Conservation (phyloP, 177 flowering plant species). For the Tripterygium wilfordii region DNA sequence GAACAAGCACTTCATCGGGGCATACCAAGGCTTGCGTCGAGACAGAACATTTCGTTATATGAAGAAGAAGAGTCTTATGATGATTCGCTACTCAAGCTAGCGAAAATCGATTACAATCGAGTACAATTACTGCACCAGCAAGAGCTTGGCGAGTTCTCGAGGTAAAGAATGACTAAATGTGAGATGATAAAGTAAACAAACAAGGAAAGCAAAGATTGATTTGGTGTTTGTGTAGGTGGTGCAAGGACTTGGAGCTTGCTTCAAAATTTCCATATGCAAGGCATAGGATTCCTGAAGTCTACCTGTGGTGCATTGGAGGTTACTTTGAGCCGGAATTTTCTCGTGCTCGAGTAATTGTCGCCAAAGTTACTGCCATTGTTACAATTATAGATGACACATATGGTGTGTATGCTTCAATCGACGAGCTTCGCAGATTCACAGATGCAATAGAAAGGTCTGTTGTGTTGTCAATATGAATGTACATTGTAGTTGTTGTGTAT, state of each 20-base stretch:
- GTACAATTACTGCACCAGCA: slow-evolving; percentile 12
- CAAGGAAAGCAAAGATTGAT: not conserved
- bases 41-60: slow-evolving; percentile 13
- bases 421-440: not conserved
- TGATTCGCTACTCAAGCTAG: slow-evolving; percentile 7
- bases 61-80: not conserved
- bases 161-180: not conserved
- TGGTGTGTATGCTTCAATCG: not conserved
- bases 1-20: slow-evolving; percentile 6
- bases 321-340: slow-evolving; percentile 14
- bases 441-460: not conserved
- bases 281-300: slow-evolving; percentile 15
- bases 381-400: not conserved
- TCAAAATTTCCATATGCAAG: slow-evolving; percentile 11
- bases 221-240: slow-evolving; percentile 8
- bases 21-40: slow-evolving; percentile 15
- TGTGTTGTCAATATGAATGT: too few relatives aligned
- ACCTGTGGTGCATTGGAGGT: slow-evolving; percentile 8
- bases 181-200: not conserved
- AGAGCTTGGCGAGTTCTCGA: slow-evolving; percentile 6
- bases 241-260: slow-evolving; percentile 4
- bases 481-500: too few relatives aligned
- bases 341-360: not conserved
- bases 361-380: not conserved
- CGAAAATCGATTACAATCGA: slow-evolving; percentile 17